Evolutionary conservation across 768 basidiomycete genomes (phyloP).

Genomic region (Favolaschia claudopus): DNA sequence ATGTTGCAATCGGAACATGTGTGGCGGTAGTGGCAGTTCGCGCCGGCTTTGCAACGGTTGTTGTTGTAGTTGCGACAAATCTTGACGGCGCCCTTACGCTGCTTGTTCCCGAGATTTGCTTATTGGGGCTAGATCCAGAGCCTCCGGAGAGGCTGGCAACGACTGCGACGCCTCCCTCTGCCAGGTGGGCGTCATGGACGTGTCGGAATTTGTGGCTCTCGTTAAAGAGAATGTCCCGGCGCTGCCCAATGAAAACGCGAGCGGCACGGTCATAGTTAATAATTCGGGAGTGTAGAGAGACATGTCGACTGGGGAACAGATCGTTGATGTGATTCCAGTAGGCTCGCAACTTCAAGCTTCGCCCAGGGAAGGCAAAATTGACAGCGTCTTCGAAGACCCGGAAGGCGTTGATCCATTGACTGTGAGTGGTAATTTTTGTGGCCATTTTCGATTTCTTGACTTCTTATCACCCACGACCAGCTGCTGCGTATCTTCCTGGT

Average conservation of each 20-base stretch:
- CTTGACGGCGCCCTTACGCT: background rate
- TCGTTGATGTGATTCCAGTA: background rate
- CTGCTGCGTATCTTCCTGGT: slow-evolving; percentile 10
- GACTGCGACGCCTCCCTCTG: background rate
- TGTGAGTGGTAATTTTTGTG: background rate
- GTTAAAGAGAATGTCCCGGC: background rate
- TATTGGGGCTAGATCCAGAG: too few species aligned
- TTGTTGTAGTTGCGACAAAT: background rate
- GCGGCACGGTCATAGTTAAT: background rate
- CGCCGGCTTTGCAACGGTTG: background rate
- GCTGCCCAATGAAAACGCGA: background rate
- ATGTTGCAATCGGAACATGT: background rate
- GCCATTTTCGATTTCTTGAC: slow-evolving; percentile 19
- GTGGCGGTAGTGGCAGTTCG: background rate
- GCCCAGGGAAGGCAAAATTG: background rate
- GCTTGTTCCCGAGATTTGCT: background rate
- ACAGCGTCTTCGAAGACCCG: background rate
- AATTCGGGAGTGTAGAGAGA: background rate
- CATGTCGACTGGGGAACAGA: background rate
- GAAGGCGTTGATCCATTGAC: slow-evolving; percentile 10
- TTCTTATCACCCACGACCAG: slow-evolving; percentile 7
- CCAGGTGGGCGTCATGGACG: background rate
- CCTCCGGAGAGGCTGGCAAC: too few species aligned
- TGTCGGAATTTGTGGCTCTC: background rate
- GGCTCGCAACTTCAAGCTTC: background rate